Base-by-base conservation (phyloP, 2,329 filamentous ascomycete genomes). In the Fusarium mundagurra region DNA sequence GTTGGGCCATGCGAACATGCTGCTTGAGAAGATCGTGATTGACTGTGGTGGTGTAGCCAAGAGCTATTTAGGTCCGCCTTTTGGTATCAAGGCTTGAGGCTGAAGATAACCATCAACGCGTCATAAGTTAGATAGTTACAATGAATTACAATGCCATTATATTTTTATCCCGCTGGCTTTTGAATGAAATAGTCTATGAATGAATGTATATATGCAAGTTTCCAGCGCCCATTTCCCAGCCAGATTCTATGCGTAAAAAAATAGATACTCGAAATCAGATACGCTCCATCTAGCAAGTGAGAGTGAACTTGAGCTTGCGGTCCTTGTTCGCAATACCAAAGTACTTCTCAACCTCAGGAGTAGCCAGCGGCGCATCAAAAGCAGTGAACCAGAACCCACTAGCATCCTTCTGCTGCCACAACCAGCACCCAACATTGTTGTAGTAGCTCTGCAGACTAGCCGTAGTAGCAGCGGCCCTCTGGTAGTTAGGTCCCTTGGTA, bases 371-470 rank as follows among this genome's bases (percentile, higher is more conserved):
- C 4, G 73, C 22, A 8, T 77, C 75, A 13, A 77, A 77, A 17
- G 75, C 75, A 27, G 75, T 77, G 64, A 77, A 77, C 75, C 75
- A 77, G 60, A 77, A 77, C 27, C 58, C 73, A 41, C 75, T 77
- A 24, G 60, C 55, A 18, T 67, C 67, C 29, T 67, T 58, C 62
- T 73, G 71, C 24, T 39, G 13, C 75, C 75, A 77, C 8, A 77
- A 29, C 71, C 71, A 77, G 50, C 75, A 77, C 13, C 62, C 75
- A 22, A 77, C 73, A 6, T 36, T 77, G 66, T 68, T 68, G 57
- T 77, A 77, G 62, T 73, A 77, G 41, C 44, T 69, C 69, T 77
- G 73, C 54, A 75, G 45, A 27, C 60, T 58, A 6, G 58, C 50
- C 1, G 55, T 61, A 4, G 73, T 71, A 17, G 75, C 75, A 29